Evolutionary conservation across 1,284 basidiomycete species (phyloP).

Genomic region (Apiotrichum brassicae): DNA sequence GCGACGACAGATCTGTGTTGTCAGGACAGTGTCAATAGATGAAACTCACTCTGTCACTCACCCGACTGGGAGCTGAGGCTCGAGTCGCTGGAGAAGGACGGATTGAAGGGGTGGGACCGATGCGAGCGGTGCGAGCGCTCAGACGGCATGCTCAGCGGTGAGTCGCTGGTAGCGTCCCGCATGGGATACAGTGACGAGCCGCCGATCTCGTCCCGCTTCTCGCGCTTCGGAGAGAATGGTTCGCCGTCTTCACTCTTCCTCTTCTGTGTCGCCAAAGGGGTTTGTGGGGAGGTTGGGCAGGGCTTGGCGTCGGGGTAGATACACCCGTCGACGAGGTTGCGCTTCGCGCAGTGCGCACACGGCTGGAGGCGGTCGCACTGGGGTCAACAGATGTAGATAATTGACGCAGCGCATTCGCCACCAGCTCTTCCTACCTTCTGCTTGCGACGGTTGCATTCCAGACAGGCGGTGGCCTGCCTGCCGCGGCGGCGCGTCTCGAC

Average conservation of each 20-base stretch:
- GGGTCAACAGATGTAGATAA: background rate
- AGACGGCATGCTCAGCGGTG: background rate
- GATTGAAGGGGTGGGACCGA: background rate
- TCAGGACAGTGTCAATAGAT: background rate
- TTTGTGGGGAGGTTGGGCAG: background rate
- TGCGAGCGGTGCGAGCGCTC: background rate
- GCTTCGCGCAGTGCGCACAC: conserved; percentile 23
- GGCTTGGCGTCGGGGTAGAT: conserved; percentile 14
- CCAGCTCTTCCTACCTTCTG: conserved; percentile 16
- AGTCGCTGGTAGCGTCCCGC: background rate
- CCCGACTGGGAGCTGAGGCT: background rate
- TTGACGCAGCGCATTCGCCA: background rate
- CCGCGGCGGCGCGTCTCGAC: conserved; percentile 14
- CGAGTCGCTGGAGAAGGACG: background rate
- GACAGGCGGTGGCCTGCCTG: conserved; percentile 23
- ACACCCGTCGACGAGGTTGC: conserved; percentile 18
- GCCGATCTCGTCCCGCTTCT: conserved; percentile 2
- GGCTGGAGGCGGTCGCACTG: conserved; percentile 26
- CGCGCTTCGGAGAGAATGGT: conserved; percentile 1
- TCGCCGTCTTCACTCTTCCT: background rate
- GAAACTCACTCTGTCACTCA: background rate
- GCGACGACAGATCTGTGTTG: background rate
- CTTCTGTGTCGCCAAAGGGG: background rate
- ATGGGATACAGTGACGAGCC: background rate
- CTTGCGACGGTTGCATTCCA: conserved; percentile 26